Percentiles rank a stretch among this genome's conserved stretches.
These are phyloP conservation scores for Aureobasidium sp. DNA, from an alignment of 2,329 filamentous ascomycete genomes.

Conservation along the genomic window DNA sequence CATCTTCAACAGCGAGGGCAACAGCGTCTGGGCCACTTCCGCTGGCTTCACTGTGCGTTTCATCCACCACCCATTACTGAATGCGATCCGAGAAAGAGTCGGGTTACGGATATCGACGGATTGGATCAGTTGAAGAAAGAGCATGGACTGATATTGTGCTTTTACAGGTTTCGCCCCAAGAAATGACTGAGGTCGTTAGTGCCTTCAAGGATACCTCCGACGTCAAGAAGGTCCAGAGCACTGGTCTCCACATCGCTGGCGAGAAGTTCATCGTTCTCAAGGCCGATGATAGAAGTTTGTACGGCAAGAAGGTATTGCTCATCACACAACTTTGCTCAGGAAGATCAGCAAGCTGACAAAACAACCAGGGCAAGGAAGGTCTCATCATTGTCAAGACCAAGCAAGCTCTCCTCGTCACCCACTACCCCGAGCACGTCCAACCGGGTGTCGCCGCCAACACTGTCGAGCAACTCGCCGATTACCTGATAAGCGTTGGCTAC, in stretches of 20 bases:
- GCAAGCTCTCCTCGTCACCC: slow-evolving; percentile 88
- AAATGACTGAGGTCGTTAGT: slow-evolving; percentile 61
- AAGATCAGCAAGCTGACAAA: slow-evolving; percentile 1
- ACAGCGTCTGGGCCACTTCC: slow-evolving; percentile 81
- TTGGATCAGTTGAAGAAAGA: neutral
- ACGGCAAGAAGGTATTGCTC: slow-evolving; percentile 79
- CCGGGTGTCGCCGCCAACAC: slow-evolving; percentile 81
- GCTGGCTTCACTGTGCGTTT: slow-evolving; percentile 75
- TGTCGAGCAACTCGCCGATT: slow-evolving; percentile 87
- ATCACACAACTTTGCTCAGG: neutral
- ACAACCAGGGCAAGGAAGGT: slow-evolving; percentile 76
- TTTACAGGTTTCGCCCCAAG: slow-evolving; percentile 56
- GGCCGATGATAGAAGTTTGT: slow-evolving; percentile 81
- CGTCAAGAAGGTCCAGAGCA: slow-evolving; percentile 72
- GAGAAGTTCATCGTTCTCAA: slow-evolving; percentile 82
- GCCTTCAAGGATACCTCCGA: slow-evolving; percentile 59
- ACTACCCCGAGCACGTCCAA: slow-evolving; percentile 80
- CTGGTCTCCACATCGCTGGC: slow-evolving; percentile 80
- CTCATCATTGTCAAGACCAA: slow-evolving; percentile 87
- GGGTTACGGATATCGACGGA: neutral
- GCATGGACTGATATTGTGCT: slow-evolving; percentile 12
- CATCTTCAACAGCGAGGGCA: slow-evolving; percentile 84
- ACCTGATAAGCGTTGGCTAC: slow-evolving; percentile 83
- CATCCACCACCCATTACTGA: slow-evolving; percentile 6
- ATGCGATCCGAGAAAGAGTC: slow-evolving; percentile 7